Conservation (phyloP, 2,329 filamentous ascomycete species). For the Fusarium luffae region DNA sequence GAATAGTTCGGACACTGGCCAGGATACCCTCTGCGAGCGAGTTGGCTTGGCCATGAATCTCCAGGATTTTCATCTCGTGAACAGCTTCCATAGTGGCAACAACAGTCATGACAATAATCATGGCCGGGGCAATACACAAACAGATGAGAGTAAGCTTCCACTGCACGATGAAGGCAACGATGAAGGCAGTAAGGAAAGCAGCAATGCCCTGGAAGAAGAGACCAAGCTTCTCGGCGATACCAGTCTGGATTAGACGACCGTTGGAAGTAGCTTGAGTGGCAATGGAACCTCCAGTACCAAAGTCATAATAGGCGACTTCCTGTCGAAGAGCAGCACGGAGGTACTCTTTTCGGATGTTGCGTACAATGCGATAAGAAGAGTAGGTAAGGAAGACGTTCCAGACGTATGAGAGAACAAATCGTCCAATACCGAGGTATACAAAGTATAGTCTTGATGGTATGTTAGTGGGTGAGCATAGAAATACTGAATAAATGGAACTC, state of each 20-base stretch:
- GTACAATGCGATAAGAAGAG: constrained; percentile 62
- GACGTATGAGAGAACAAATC: constrained; percentile 62
- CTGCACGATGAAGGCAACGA: constrained; percentile 54
- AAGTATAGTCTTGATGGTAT: constrained; percentile 60
- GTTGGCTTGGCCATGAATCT: constrained; percentile 50
- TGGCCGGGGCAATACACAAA: constrained; percentile 49
- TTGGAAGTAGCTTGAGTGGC: constrained; percentile 54
- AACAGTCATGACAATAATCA: constrained; percentile 49
- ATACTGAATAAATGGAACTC: constrained; percentile 46
- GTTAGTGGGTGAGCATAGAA: constrained; percentile 39
- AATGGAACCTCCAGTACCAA: constrained; percentile 54
- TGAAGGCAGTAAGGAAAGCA: constrained; percentile 53
- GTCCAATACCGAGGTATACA: constrained; percentile 67
- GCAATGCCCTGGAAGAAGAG: constrained; percentile 54
- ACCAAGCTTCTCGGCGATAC: constrained; percentile 56
- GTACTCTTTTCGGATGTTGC: constrained; percentile 60
- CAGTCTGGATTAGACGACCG: constrained; percentile 55
- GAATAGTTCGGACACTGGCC: constrained; percentile 54
- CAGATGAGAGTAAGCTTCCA: constrained; percentile 59
- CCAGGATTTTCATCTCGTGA: constrained; percentile 49
- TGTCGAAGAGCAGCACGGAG: constrained; percentile 62
- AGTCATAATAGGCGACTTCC: constrained; percentile 62
- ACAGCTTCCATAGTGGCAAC: constrained; percentile 49
- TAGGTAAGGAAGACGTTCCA: constrained; percentile 59
- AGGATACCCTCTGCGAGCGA: constrained; percentile 53